A percentile compares a stretch with the other conserved stretches of the same genome.
Evolutionary conservation across 2,329 filamentous ascomycete species (phyloP).

Genomic region (Sporothrix dimorphospora): DNA sequence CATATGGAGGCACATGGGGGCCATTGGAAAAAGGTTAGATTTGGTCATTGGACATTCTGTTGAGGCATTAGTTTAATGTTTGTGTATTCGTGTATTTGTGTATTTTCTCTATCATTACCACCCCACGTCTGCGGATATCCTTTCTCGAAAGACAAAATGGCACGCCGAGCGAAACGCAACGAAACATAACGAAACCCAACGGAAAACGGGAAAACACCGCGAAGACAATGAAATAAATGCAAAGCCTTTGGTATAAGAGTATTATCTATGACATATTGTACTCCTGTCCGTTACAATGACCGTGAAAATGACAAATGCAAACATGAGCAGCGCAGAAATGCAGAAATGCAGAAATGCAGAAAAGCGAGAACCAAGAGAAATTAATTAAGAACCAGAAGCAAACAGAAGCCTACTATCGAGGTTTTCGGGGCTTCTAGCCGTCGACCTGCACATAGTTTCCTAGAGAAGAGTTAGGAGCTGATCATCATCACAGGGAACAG

Average conservation of each 20-base stretch:
- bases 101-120: conserved; percentile 5
- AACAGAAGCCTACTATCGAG: neutral
- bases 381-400: neutral
- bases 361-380: neutral
- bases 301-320: conserved; percentile 16
- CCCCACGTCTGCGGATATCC: neutral
- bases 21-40: neutral
- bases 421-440: conserved; percentile 5
- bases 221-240: neutral
- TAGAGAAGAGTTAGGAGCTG: neutral
- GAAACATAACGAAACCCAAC: neutral
- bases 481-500: neutral
- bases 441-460: conserved; percentile 28
- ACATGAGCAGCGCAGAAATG: neutral
- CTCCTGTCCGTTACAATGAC: neutral
- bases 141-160: neutral
- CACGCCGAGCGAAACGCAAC: neutral
- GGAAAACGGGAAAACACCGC: neutral
- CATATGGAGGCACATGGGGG: neutral
- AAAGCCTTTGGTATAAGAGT: conserved; percentile 22
- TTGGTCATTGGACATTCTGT: neutral
- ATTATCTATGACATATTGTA: conserved; percentile 26
- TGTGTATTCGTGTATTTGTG: neutral
- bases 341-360: too few species aligned
- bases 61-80: neutral